A percentile compares a stretch with the other conserved stretches of the same genome.
These are phyloP conservation scores for Boletus subparvulus DNA, from an alignment of 768 basidiomycete species.

Conservation along the genomic window DNA sequence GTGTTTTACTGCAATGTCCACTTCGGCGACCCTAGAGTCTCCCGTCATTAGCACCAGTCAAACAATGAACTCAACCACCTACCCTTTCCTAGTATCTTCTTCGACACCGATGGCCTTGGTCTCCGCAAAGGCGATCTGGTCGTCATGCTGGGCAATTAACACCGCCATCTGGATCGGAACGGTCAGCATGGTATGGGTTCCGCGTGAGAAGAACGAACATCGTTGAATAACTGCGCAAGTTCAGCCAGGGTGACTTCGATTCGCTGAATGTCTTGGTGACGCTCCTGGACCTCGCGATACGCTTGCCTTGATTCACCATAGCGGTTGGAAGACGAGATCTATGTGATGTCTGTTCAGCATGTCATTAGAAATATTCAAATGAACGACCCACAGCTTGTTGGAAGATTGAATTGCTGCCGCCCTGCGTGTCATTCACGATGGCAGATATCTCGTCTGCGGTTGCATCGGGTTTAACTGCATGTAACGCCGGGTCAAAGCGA, in stretches of 20 bases:
- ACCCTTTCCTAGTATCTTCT: constrained; percentile 72
- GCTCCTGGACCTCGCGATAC: constrained; percentile 84
- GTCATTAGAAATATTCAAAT: background rate
- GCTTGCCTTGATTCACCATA: constrained; percentile 82
- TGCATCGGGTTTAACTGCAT: constrained; percentile 80
- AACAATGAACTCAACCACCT: constrained; percentile 23
- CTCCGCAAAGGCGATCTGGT: constrained; percentile 65
- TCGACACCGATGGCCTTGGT: constrained; percentile 61
- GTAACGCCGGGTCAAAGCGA: background rate
- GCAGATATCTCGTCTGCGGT: constrained; percentile 74
- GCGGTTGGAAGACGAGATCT: constrained; percentile 77
- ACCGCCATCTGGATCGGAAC: constrained; percentile 61
- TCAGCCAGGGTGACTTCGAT: constrained; percentile 89
- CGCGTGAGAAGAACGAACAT: constrained; percentile 45
- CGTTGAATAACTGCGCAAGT: constrained; percentile 83
- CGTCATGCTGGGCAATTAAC: constrained; percentile 78
- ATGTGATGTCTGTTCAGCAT: background rate
- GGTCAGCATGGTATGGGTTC: background rate
- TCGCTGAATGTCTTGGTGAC: constrained; percentile 80
- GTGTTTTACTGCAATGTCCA: constrained; percentile 63
- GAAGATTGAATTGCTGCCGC: constrained; percentile 68
- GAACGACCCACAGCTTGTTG: constrained; percentile 56
- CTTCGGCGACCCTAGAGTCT: constrained; percentile 55
- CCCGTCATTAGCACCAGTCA: background rate
- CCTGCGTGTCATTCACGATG: constrained; percentile 62